A percentile compares a stretch with the other conserved stretches of the same genome.
These are phyloP conservation scores for Lotus japonicus DNA, from an alignment of 306 rosid genomes.

Conservation along the genomic window DNA sequence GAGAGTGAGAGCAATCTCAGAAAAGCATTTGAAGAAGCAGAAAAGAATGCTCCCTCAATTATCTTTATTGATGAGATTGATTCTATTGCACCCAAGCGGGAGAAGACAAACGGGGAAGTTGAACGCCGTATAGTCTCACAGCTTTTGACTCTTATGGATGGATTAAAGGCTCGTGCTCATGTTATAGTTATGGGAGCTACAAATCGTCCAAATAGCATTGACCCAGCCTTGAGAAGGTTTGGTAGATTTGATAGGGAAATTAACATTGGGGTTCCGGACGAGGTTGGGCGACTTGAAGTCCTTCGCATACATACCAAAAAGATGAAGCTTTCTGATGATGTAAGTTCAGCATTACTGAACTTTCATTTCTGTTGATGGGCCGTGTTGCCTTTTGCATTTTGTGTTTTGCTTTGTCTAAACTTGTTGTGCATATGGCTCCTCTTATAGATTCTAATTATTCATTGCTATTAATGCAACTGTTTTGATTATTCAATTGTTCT, in stretches of 20 bases:
- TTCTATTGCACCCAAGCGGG: slow-evolving; percentile 68
- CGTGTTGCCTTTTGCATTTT: neutral
- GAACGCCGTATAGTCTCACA: slow-evolving; percentile 65
- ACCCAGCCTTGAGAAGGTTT: slow-evolving; percentile 60
- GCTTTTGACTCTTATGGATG: slow-evolving; percentile 65
- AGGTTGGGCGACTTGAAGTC: slow-evolving; percentile 64
- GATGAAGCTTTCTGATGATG: slow-evolving; percentile 65
- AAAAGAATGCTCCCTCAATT: slow-evolving; percentile 60
- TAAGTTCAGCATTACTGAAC: slow-evolving; percentile 12
- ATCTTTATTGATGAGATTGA: slow-evolving; percentile 66
- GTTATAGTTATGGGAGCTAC: slow-evolving; percentile 66
- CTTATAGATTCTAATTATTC: neutral
- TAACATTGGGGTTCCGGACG: slow-evolving; percentile 66
- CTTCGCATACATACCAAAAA: slow-evolving; percentile 64
- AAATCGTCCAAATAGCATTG: slow-evolving; percentile 65
- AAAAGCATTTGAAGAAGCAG: slow-evolving; percentile 71
- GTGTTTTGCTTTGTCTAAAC: neutral
- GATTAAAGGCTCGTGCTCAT: slow-evolving; percentile 52
- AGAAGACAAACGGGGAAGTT: slow-evolving; percentile 62
- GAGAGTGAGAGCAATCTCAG: slow-evolving; percentile 69
- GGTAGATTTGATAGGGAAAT: slow-evolving; percentile 71
- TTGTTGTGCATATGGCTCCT: neutral
- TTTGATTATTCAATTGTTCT: neutral
- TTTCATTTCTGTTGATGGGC: neutral
- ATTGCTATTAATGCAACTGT: too few species aligned